Evolutionary conservation across 23 red algal species (phyloP), one percentile per base, ranked within the genome.

Genomic region (Agarophyton chilense): DNA sequence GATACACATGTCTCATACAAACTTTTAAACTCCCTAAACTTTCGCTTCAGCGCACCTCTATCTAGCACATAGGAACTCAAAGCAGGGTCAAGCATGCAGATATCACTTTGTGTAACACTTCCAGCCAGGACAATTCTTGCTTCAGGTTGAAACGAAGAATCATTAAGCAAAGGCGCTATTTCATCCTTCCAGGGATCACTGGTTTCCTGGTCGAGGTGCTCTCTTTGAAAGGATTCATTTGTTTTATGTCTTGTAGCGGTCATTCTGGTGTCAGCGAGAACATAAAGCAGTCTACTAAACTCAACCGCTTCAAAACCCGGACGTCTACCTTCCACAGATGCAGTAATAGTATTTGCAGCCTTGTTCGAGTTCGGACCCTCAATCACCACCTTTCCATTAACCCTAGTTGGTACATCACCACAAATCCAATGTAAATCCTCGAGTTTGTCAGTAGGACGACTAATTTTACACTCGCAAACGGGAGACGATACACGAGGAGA

Each of bases 241-340:
- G 58, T 31, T 55, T 60, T 0, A 4, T 28, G n/a, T 12, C 9
- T 34, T 56, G 77, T 55, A 57, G 50, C n/a, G 17, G 1, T 81
- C 50, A 81, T 57, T 3, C 2, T 51, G 55, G 51, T 40, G 58
- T 81, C 77, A 5, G 22, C 44, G 9, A 81, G 77, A 40, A 60
- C 0, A 38, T 81, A 2, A 28, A 81, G 49, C 3, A 77, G 1
- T 16, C 43, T 44, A n/a, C 19, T 10, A 1, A 13, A 56, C 74
- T 78, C 40, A 52, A 14, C 24, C 9, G 40, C 32, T 49, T 78
- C 74, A 78, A 78, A 52, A 25, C 28, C 74, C 29, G 10, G 74
- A 50, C 51, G 13, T 29, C 0, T 41, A 24, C 14, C n/a, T 36
- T 35, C 29, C 25, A 49, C 9, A 14, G 14, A 49, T 49, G 45